phyloP scores from a whole-genome alignment of 495 filamentous ascomycete genomes.

The Annulohypoxylon nitens region DNA sequence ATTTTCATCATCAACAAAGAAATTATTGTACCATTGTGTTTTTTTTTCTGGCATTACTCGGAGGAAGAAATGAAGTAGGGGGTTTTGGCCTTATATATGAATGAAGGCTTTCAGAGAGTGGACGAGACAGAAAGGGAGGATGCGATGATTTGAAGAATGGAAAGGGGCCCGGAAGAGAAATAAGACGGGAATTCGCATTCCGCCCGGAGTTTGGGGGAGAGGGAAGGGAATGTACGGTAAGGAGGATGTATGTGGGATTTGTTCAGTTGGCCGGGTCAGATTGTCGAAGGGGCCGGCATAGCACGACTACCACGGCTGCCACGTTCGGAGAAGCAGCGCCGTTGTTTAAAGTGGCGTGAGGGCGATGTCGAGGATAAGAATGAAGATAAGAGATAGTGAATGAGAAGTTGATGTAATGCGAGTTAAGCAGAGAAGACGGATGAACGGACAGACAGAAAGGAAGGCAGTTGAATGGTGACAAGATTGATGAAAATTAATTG shows the following conservation, averaged over 20 bases:
- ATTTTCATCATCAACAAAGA: slow-evolving; percentile 18
- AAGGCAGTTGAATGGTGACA: slow-evolving; percentile 13
- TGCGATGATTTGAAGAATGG: background rate
- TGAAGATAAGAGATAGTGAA: background rate
- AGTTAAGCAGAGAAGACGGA: background rate
- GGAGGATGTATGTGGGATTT: background rate
- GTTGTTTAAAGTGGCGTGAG: background rate
- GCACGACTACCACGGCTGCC: background rate
- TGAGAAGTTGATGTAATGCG: background rate
- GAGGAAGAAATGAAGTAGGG: slow-evolving; percentile 16
- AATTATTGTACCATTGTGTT: slow-evolving; percentile 39
- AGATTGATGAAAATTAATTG: slow-evolving; percentile 14
- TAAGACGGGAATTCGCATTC: slow-evolving; percentile 43
- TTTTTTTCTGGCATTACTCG: slow-evolving; percentile 25
- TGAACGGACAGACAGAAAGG: background rate
- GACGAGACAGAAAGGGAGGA: background rate
- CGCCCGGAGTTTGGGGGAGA: slow-evolving; percentile 27
- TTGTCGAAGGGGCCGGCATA: slow-evolving; percentile 16
- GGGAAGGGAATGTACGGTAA: background rate
- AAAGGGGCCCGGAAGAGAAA: slow-evolving; percentile 21
- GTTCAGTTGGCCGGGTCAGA: slow-evolving; percentile 20
- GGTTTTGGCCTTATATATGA: background rate
- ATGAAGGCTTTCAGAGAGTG: background rate
- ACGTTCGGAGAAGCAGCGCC: background rate
- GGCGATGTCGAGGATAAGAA: background rate